Evolutionary conservation across 1,139 yeast genomes (phyloP), one percentile per base, ranked within the genome.

Genomic region (Scheffersomyces cryptocercus): DNA sequence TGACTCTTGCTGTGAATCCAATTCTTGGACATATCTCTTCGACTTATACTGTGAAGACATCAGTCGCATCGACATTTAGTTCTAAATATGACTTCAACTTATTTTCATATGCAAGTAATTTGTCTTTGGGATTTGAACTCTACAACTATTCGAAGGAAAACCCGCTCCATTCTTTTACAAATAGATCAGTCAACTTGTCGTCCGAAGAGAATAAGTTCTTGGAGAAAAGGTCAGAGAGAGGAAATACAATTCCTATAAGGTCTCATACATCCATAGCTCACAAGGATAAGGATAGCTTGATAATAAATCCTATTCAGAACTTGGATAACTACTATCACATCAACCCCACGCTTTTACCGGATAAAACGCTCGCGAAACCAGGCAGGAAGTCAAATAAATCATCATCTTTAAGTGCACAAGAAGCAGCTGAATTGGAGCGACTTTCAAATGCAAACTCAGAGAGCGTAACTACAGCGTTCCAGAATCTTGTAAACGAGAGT

Each of bases 1-100:
- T 93, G 79, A 88, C 98, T 0, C 59, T 93, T 30, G 85, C 96
- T 1, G 77, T 88, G 46, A 93, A 93, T 61, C 99, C 99, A 1
- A 72, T 93, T 10, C 74, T 93, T 62, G 99, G 99, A 3, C 95
- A 91, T 53, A 65, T 95, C 5, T 85, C 96, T 1, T 85, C 96
- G 1, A 86, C 96, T 0, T 93, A 93, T 61, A 82, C 97, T 0
- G 89, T 93, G 29, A 83, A 85, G 56, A 88, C 97, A 0, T 81
- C 90, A 5, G 77, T 82, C 0, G 80, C 84, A 11, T 79, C 95
- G 1, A 85, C 96, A 0, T 84, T 93, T 50, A 83, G 93, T 40
- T 87, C 96, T 4, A 77, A 87, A 44, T 90, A 90, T 59, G 97
- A 89, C 57, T 93, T 93, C 62, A 95, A 95, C 59, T 71, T 89